Percentiles rank a stretch among this genome's conserved stretches.
phyloP scores from a whole-genome alignment of 2,329 filamentous ascomycete genomes.

The Seiridium cupressi region DNA sequence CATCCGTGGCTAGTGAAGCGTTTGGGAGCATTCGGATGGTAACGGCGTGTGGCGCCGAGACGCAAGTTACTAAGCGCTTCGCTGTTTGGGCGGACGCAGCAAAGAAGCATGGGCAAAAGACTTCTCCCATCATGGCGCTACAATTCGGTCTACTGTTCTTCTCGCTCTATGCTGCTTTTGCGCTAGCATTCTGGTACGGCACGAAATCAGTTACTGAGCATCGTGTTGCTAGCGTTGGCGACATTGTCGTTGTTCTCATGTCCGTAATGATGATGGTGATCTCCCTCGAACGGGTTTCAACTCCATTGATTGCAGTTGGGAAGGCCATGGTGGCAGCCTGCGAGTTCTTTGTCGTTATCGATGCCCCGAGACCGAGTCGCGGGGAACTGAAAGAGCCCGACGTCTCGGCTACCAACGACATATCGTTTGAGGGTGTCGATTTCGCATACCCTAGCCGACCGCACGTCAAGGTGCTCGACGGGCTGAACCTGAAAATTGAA shows the following conservation, averaged over 20 bases:
- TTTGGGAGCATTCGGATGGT: constrained; percentile 61
- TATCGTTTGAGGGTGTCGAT: constrained; percentile 62
- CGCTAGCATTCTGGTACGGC: constrained; percentile 63
- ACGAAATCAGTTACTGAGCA: constrained; percentile 47
- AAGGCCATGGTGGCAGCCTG: constrained; percentile 58
- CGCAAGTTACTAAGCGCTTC: constrained; percentile 52
- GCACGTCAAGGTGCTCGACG: constrained; percentile 61
- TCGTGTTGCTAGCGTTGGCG: constrained; percentile 46
- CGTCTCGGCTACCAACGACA: constrained; percentile 50
- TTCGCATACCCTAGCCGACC: constrained; percentile 72
- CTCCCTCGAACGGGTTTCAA: constrained; percentile 55
- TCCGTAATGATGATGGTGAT: constrained; percentile 59
- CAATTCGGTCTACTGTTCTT: constrained; percentile 59
- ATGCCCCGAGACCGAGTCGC: constrained; percentile 40
- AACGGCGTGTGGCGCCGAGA: constrained; percentile 60
- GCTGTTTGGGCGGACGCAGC: constrained; percentile 54
- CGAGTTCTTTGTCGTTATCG: constrained; percentile 56
- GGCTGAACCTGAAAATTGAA: constrained; percentile 56
- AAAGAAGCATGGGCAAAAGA: constrained; percentile 44
- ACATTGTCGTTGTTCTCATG: constrained; percentile 55
- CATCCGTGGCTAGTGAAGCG: constrained; percentile 59
- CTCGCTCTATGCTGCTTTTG: constrained; percentile 50
- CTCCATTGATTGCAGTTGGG: constrained; percentile 55
- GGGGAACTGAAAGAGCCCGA: constrained; percentile 45
- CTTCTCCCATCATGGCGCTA: constrained; percentile 47